phyloP scores from a whole-genome alignment of 176 grass and related monocot genomes.

The Carex pumila region DNA sequence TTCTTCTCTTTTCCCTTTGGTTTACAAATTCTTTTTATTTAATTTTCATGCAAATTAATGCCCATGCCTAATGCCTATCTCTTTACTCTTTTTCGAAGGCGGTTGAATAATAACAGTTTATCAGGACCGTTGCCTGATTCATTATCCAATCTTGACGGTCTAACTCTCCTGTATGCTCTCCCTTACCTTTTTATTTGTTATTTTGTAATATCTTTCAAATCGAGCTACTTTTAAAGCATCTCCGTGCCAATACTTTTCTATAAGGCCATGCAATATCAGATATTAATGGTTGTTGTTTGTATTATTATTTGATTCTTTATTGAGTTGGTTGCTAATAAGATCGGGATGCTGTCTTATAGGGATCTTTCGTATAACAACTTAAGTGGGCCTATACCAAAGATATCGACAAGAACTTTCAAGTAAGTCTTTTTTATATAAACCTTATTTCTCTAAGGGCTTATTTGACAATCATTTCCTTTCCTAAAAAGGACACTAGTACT shows the following conservation, averaged over 20 bases:
- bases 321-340: conserved; percentile 4
- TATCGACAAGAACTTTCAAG: conserved; percentile 82
- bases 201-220: conserved; percentile 4
- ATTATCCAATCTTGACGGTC: conserved; percentile 29
- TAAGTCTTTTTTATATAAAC: conserved; percentile 28
- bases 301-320: neutral
- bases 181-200: neutral
- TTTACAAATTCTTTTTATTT: neutral
- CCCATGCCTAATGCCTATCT: neutral
- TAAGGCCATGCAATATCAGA: neutral
- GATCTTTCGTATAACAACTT: conserved; percentile 88
- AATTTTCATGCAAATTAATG: neutral
- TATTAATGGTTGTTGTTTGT: neutral
- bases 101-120: conserved; percentile 72
- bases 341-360: conserved; percentile 21
- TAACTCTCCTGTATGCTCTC: conserved; percentile 45
- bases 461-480: neutral
- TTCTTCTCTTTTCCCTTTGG: neutral
- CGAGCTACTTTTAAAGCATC: neutral
- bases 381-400: conserved; percentile 42
- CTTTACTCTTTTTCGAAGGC: conserved; percentile 24
- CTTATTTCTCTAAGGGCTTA: conserved; percentile 18
- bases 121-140: conserved; percentile 61
- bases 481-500: neutral
- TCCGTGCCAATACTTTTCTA: neutral